Percentiles rank a stretch among this genome's conserved stretches.
Conservation (phyloP, 2,329 filamentous ascomycete genomes). For the Elsinoe australis region DNA sequence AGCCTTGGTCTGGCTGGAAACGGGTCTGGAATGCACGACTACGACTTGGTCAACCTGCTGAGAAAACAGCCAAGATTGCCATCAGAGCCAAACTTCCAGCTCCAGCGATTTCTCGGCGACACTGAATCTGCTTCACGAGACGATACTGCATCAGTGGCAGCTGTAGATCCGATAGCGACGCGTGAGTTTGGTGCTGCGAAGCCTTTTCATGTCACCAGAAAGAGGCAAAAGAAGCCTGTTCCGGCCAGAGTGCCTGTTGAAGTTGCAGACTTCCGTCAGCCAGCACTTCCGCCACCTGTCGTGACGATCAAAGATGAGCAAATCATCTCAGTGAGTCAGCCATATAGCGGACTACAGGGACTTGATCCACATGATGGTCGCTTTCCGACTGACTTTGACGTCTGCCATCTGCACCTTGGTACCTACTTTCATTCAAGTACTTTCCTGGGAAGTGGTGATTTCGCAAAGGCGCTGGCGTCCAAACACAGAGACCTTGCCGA, state of each 20-base stretch:
- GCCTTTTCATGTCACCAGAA: conserved; percentile 10
- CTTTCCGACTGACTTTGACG: conserved; percentile 48
- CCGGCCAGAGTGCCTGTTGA: conserved; percentile 40
- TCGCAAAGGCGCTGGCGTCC: conserved; percentile 40
- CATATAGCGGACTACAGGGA: conserved; percentile 31
- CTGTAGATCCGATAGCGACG: background rate
- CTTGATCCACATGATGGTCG: conserved; percentile 43
- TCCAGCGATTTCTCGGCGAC: conserved; percentile 10
- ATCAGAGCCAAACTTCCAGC: conserved; percentile 1
- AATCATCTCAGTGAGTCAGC: background rate
- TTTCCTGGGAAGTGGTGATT: conserved; percentile 51
- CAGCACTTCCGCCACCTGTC: conserved; percentile 30
- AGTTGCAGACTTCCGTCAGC: conserved; percentile 39
- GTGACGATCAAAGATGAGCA: conserved; percentile 11
- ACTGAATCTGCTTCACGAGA: background rate
- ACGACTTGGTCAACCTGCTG: conserved; percentile 1
- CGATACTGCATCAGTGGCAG: background rate
- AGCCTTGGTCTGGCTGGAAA: background rate
- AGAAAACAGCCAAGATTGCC: background rate
- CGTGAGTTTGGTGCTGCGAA: background rate
- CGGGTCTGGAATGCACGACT: background rate
- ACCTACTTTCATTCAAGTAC: conserved; percentile 51
- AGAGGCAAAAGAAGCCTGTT: conserved; percentile 18
- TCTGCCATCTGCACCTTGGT: conserved; percentile 42
- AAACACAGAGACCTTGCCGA: conserved; percentile 44